Evolutionary conservation across 768 basidiomycete species (phyloP).

Genomic region (Imleria badia): DNA sequence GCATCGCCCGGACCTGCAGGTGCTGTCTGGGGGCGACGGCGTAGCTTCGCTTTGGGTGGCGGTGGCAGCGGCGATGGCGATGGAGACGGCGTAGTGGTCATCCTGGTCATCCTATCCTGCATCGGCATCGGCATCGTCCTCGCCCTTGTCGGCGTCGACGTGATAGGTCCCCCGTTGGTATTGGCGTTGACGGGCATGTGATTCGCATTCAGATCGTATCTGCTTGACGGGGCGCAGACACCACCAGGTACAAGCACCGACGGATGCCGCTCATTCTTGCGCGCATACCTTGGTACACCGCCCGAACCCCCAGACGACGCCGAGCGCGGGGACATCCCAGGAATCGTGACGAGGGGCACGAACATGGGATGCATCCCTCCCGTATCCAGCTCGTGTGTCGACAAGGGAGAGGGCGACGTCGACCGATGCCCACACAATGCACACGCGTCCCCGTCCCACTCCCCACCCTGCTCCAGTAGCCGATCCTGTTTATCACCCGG

Average conservation of each 20-base stretch:
- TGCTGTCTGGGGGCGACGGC: slow-evolving; percentile 27
- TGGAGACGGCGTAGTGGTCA: not conserved
- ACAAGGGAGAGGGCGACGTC: not conserved
- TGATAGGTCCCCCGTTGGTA: not conserved
- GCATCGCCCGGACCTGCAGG: slow-evolving; percentile 14
- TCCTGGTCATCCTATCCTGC: not conserved
- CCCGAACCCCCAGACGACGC: not conserved
- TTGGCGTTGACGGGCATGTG: not conserved
- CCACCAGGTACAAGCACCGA: not conserved
- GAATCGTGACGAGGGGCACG: slow-evolving; percentile 28
- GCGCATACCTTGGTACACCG: not conserved
- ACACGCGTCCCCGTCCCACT: slow-evolving; percentile 7
- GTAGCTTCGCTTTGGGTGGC: slow-evolving; percentile 7
- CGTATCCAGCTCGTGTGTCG: not conserved
- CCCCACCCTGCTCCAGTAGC: not conserved
- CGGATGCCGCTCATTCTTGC: not conserved
- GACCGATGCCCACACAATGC: slow-evolving; percentile 21
- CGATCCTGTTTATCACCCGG: not conserved
- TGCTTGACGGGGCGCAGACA: not conserved
- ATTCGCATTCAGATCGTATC: not conserved
- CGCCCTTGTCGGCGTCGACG: not conserved
- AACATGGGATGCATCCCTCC: slow-evolving; percentile 30
- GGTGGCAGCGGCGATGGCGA: not conserved
- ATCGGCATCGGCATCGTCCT: not conserved
- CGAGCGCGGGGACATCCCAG: not conserved